Evolutionary conservation across 345 rosid species (phyloP), one percentile per base, ranked within the genome.

Genomic region (Reutealis trisperma): DNA sequence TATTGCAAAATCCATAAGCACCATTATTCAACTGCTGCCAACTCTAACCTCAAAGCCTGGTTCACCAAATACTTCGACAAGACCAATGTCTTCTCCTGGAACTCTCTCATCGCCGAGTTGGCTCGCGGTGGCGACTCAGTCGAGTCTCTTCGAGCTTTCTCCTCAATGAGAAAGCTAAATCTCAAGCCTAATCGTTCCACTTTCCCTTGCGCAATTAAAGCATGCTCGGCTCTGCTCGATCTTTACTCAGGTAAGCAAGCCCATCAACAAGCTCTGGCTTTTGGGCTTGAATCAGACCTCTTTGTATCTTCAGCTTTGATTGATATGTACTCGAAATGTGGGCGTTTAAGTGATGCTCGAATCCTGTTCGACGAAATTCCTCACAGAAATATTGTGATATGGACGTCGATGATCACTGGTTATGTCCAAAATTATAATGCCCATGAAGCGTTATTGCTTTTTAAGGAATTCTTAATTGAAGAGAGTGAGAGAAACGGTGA

Each of bases 371-470:
- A 90, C 72, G 97, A 89, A 85, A 95, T 90, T 85, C 85, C 97
- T n/a, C 51, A 7, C 0, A 82, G 90, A 81, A 93, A 89, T 70
- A 81, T 90, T 21, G 97, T 94, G 11, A 87, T 89, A 13, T 94
- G 98, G 97, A 93, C 98, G 7, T 89, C 97, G 27, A 88, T 94
- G 89, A 90, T 94, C 4, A 67, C 89, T 10, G 94, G 98, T 51
- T 94, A 89, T 80, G 87, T 88, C 66, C 93, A 87, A 70, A 91
- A 91, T 19, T 86, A 87, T 52, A 45, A 84, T 79, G 83, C 89
- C 77, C 42, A 55, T 18, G 86, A 87, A 64, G 97, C 93, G 0
- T 69, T 94, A 21, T 83, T 82, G 67, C 87, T 93, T 57, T 93
- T 94, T 66, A 94, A 91, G 82, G 86, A 90, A 77, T 79, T 94